phyloP scores from a whole-genome alignment of 345 rosid genomes.

The Clausena lansium region DNA sequence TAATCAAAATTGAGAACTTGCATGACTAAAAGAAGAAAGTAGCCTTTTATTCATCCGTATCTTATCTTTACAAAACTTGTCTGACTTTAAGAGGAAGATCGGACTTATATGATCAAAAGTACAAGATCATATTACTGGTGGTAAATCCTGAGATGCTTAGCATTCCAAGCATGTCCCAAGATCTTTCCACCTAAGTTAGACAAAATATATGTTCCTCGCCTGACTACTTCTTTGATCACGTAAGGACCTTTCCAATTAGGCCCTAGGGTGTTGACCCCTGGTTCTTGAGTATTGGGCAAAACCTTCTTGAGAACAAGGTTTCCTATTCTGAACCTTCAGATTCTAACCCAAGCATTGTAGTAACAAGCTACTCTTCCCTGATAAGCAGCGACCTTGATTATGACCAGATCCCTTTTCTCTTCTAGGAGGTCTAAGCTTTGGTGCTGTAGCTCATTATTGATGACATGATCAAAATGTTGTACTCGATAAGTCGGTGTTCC shows the following conservation, averaged over 20 bases:
- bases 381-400: not conserved
- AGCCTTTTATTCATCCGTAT: too few relatives aligned
- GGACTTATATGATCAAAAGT: too few relatives aligned
- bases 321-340: not conserved
- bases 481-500: not conserved
- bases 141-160: too few relatives aligned
- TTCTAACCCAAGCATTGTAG: not conserved
- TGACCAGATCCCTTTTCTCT: not conserved
- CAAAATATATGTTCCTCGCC: not conserved
- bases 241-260: not conserved
- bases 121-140: too few relatives aligned
- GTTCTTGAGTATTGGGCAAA: not conserved
- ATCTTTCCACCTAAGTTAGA: not conserved
- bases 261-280: not conserved
- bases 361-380: not conserved
- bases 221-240: not conserved
- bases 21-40: too few relatives aligned
- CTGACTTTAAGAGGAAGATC: too few relatives aligned
- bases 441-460: not conserved
- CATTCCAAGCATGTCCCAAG: too few relatives aligned
- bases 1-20: too few relatives aligned
- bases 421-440: too few relatives aligned
- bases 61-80: too few relatives aligned
- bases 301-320: not conserved
- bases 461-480: not conserved